Conservation (phyloP, 2,329 filamentous ascomycete genomes). For the Tolypocladium tundrense region DNA sequence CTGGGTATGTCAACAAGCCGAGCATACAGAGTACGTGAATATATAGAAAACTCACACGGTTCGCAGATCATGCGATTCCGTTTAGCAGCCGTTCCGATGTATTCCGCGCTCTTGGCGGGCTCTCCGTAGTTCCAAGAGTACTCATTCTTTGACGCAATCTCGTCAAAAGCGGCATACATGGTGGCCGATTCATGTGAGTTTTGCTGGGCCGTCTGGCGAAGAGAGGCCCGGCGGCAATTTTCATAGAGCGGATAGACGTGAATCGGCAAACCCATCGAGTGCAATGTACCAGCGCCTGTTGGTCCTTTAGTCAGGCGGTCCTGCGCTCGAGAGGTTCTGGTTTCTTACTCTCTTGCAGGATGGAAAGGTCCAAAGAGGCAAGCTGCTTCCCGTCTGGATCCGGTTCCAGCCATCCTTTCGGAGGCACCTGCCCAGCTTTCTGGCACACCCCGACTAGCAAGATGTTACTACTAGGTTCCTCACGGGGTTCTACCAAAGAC, state of each 20-base stretch:
- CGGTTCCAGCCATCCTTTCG: constrained; percentile 47
- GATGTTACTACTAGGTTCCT: not conserved
- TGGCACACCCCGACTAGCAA: constrained; percentile 22
- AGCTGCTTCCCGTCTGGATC: constrained; percentile 34
- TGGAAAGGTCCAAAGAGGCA: constrained; percentile 35
- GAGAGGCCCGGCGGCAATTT: constrained; percentile 48
- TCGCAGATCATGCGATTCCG: constrained; percentile 59
- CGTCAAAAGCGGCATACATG: constrained; percentile 51
- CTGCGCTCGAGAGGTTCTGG: fast-evolving
- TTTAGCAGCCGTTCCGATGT: constrained; percentile 41
- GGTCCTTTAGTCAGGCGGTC: not conserved
- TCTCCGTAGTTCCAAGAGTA: constrained; percentile 48
- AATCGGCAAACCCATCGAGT: constrained; percentile 52
- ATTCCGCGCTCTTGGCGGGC: constrained; percentile 30
- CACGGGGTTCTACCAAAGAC: fast-evolving
- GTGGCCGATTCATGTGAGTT: constrained; percentile 49
- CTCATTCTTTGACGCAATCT: constrained; percentile 40
- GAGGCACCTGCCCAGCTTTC: constrained; percentile 27
- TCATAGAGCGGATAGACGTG: constrained; percentile 61
- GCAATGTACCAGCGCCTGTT: constrained; percentile 42
- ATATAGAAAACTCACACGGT: constrained; percentile 39
- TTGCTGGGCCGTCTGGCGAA: constrained; percentile 39
- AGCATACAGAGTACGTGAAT: not conserved
- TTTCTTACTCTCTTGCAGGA: constrained; percentile 18
- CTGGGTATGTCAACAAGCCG: constrained; percentile 23